phyloP scores from a whole-genome alignment of 2,329 filamentous ascomycete species.

The Colletotrichum sp. region DNA sequence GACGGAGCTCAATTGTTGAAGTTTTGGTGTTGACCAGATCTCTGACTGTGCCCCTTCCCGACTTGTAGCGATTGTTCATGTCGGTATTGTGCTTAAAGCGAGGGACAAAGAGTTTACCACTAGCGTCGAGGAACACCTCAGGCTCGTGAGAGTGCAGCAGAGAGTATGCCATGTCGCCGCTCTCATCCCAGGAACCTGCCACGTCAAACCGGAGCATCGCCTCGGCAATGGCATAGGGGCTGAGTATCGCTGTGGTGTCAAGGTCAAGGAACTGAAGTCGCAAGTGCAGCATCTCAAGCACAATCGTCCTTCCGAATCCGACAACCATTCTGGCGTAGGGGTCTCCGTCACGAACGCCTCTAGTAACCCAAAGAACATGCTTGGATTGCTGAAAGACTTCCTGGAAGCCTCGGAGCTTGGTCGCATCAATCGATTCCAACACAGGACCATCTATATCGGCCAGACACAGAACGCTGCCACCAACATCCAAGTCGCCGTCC shows the following conservation, averaged over 20 bases:
- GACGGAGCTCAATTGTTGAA: not conserved
- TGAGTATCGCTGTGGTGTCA: not conserved
- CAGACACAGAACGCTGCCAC: slow-evolving; percentile 1
- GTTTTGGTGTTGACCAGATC: not conserved
- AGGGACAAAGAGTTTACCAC: not conserved
- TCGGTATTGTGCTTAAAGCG: not conserved
- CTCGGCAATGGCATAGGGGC: not conserved
- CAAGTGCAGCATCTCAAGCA: slow-evolving; percentile 1
- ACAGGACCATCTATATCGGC: slow-evolving; percentile 23
- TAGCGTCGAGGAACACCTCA: not conserved
- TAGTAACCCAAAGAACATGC: slow-evolving; percentile 25
- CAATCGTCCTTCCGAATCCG: slow-evolving; percentile 1
- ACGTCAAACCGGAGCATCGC: not conserved
- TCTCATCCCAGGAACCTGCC: not conserved
- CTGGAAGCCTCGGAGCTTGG: slow-evolving; percentile 22
- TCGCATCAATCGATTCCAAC: slow-evolving; percentile 36
- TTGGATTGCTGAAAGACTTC: slow-evolving; percentile 10
- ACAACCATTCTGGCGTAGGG: slow-evolving; percentile 22
- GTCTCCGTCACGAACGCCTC: slow-evolving; percentile 8
- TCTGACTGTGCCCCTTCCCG: not conserved
- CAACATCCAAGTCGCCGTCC: slow-evolving; percentile 21
- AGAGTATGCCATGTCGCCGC: not conserved
- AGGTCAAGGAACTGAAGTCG: slow-evolving; percentile 15
- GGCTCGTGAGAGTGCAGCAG: not conserved
- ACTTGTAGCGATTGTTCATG: not conserved